Conservation (phyloP, 1,139 yeast genomes). For the Yamadazyma oceani region DNA sequence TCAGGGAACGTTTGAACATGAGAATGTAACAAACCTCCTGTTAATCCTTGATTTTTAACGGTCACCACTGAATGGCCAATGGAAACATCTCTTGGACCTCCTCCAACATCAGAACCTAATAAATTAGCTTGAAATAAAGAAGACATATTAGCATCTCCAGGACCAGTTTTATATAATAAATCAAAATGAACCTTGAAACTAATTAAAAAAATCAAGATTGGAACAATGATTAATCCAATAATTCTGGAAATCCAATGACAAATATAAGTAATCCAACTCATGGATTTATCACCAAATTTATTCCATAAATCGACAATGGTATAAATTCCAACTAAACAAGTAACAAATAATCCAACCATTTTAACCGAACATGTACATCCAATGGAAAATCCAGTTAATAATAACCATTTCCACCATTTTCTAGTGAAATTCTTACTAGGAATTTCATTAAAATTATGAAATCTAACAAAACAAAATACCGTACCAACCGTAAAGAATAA, state of each 20-base stretch:
- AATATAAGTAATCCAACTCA: slow-evolving; percentile 50
- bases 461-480: slow-evolving; percentile 71
- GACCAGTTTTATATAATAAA: slow-evolving; percentile 70
- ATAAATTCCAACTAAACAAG: slow-evolving; percentile 73
- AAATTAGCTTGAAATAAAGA: slow-evolving; percentile 95
- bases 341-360: slow-evolving; percentile 81
- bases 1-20: slow-evolving; percentile 92
- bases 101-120: slow-evolving; percentile 72
- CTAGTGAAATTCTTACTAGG: slow-evolving; percentile 55
- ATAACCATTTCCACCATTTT: slow-evolving; percentile 95
- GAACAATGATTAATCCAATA: slow-evolving; percentile 59
- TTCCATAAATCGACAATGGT: slow-evolving; percentile 74
- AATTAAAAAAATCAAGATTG: slow-evolving; percentile 59
- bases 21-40: slow-evolving; percentile 92
- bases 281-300: slow-evolving; percentile 57
- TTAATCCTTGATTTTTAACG: slow-evolving; percentile 84
- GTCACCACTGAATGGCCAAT: slow-evolving; percentile 77
- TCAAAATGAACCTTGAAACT: slow-evolving; percentile 76
- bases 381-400: slow-evolving; percentile 69
- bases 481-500: slow-evolving; percentile 87
- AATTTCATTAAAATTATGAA: slow-evolving; percentile 66
- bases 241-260: slow-evolving; percentile 69
- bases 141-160: slow-evolving; percentile 97
- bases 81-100: slow-evolving; percentile 88
- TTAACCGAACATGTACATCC: slow-evolving; percentile 84